phyloP scores from a whole-genome alignment of 192 early-diverging fungal species.

The Backusella parvicylindrica region DNA sequence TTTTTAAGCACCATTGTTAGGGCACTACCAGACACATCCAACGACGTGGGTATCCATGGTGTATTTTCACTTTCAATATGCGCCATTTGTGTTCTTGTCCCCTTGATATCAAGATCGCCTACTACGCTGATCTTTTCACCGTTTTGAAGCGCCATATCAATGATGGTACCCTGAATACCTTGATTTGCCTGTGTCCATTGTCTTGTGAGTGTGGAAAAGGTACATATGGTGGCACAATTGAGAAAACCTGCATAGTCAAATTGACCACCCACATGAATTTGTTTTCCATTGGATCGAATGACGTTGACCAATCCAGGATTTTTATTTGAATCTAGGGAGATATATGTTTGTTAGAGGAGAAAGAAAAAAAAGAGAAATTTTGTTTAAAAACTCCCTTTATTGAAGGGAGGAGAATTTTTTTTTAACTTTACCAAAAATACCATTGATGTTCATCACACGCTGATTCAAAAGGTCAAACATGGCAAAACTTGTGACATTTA shows the following conservation, averaged over 20 bases:
- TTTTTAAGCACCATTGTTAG: not conserved
- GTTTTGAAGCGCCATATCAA: conserved; percentile 35
- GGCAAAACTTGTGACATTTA: conserved; percentile 34
- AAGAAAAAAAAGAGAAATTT: not conserved
- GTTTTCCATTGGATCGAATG: conserved; percentile 21
- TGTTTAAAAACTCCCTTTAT: not conserved
- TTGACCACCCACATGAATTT: conserved; percentile 46
- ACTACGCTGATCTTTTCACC: conserved; percentile 7
- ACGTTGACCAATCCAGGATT: conserved; percentile 14
- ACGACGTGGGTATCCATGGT: not conserved
- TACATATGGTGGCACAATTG: conserved; percentile 23
- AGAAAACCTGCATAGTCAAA: conserved; percentile 47
- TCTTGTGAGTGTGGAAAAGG: conserved; percentile 2
- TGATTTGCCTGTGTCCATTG: conserved; percentile 27
- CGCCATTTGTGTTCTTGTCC: not conserved
- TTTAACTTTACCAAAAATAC: conserved; percentile 22
- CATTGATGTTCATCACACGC: conserved; percentile 9
- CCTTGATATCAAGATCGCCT: not conserved
- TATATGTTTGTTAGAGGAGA: not conserved
- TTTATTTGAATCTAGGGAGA: not conserved
- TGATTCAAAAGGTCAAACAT: conserved; percentile 47
- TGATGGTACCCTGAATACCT: conserved; percentile 26
- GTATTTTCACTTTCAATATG: not conserved
- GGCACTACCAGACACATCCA: not conserved
- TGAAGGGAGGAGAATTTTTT: not conserved